These are phyloP conservation scores for Tetrahymena borealis DNA, from an alignment of 73 alveolate species.

Conservation along the genomic window DNA sequence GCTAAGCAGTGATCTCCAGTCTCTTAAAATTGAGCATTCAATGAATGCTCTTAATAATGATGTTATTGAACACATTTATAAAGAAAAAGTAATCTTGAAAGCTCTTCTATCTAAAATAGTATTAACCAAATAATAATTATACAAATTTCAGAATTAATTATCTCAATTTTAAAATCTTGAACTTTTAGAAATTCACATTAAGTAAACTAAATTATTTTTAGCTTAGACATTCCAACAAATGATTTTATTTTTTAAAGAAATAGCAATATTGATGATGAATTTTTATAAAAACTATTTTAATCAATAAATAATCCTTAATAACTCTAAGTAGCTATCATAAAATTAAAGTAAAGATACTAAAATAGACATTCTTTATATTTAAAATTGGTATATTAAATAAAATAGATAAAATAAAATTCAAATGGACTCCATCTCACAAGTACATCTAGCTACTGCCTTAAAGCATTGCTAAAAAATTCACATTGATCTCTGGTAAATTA, in stretches of 20 bases:
- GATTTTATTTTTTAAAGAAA: not conserved
- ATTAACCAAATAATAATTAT: not conserved
- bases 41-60: not conserved
- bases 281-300: not conserved
- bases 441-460: not conserved
- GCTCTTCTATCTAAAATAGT: not conserved
- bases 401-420: not conserved
- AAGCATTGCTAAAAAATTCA: not conserved
- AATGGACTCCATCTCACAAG: not conserved
- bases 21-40: not conserved
- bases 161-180: not conserved
- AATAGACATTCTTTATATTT: not conserved
- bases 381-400: not conserved
- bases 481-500: not conserved
- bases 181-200: not conserved
- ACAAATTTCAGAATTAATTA: not conserved
- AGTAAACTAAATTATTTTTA: not conserved
- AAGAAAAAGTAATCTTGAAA: not conserved
- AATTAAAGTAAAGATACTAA: not conserved
- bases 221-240: not conserved
- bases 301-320: not conserved
- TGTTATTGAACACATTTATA: not conserved
- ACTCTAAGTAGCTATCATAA: not conserved
- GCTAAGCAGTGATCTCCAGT: not conserved
- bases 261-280: not conserved